Evolutionary conservation across 2,329 filamentous ascomycete species (phyloP), one percentile per base, ranked within the genome.

Genomic region (Ophiosphaerella narmari): DNA sequence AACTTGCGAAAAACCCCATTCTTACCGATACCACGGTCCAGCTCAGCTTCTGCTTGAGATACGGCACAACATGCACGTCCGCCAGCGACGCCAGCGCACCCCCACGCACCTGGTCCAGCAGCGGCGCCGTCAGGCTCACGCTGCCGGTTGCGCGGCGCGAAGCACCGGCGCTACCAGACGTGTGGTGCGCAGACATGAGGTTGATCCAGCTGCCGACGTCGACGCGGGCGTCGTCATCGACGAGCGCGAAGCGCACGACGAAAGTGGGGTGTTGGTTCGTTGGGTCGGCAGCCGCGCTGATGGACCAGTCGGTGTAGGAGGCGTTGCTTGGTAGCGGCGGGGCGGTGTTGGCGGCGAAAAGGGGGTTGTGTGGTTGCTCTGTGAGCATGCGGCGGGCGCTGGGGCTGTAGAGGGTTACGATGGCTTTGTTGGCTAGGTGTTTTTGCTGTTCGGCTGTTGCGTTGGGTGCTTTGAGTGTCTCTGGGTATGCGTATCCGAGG

Each of bases 401-500:
- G 9, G 53, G 44, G 26, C 59, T 54, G n/a, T 71, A 72, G 8
- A 66, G 45, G 7, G 32, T 56, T 2, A 66, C 38, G 7, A 72
- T 60, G 0, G 46, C 45, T 1, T 54, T 54, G 7, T 50, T 55
- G 12, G 65, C 59, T 8, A 33, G 39, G 1, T 32, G 33, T 2
- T 48, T 36, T 41, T 59, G 66, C 0, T 46, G 39, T 8, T 50
- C 38, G 1, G 55, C 52, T 2, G 60, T 60, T 2, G 34, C 35
- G 47, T 52, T 60, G 5, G 57, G 61, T 64, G 2, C 75, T 73
- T 13, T 57, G 54, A 33, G 8, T 0, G 66, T 67, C 47, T 74
- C 70, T 0, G 67, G 64, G 26, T 73, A 74, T 2, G 61, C 62
- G 43, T 73, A 74, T 1, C 70, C 68, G 7, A 74, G 50, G 0